Evolutionary conservation across 495 filamentous ascomycete species (phyloP).

Genomic region (Penicillium flavigenum): DNA sequence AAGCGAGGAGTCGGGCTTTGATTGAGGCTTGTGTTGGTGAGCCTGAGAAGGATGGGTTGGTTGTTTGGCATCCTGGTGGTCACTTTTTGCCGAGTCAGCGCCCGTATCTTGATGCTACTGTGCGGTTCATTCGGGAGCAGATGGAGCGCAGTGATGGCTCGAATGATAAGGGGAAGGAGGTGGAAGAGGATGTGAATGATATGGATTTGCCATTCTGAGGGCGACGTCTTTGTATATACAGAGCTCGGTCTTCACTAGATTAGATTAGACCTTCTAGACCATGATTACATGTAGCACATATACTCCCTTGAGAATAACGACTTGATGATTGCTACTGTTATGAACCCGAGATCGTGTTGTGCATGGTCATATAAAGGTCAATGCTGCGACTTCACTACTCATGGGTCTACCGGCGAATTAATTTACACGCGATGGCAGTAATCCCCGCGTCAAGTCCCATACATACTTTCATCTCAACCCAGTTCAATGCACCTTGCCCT

Average conservation of each 20-base stretch:
- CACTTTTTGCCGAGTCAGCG: constrained; percentile 85
- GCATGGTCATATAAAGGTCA: constrained; percentile 9
- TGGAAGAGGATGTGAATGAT: constrained; percentile 56
- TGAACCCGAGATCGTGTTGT: neutral
- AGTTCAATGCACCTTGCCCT: constrained; percentile 45
- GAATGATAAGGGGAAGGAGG: constrained; percentile 38
- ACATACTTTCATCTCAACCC: constrained; percentile 10
- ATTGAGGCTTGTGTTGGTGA: constrained; percentile 63
- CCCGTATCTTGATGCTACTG: constrained; percentile 72
- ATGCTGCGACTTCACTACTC: constrained; percentile 4
- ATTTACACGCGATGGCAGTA: constrained; percentile 34
- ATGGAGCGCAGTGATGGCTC: constrained; percentile 33
- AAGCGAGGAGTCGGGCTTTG: constrained; percentile 63
- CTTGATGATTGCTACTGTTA: neutral
- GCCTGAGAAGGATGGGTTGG: constrained; percentile 52
- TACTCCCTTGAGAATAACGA: neutral
- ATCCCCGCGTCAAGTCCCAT: constrained; percentile 15
- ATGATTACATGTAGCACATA: constrained; percentile 2
- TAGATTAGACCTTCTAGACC: constrained; percentile 15
- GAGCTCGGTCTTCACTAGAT: neutral
- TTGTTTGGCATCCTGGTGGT: constrained; percentile 86
- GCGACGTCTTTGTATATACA: constrained; percentile 4
- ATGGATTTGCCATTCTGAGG: constrained; percentile 65
- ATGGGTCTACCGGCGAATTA: constrained; percentile 36
- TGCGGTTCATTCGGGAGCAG: constrained; percentile 69